Evolutionary conservation across 2,329 filamentous ascomycete genomes (phyloP).

Genomic region (Ophiosphaerella herpotricha): DNA sequence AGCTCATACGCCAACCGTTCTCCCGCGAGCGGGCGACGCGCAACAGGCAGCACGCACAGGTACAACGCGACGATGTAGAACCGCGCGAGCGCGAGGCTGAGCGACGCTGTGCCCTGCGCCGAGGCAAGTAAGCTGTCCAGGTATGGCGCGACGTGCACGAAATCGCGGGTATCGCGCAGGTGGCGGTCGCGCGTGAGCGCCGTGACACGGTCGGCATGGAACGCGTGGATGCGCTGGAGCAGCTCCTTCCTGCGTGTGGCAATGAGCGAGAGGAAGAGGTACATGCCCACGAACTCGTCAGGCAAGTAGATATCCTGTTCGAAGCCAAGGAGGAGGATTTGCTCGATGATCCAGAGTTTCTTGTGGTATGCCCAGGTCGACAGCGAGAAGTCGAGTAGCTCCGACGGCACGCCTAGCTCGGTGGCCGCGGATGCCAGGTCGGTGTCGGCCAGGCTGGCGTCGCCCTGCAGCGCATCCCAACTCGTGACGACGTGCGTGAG

Average conservation of each 20-base stretch:
- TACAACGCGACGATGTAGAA: slow-evolving; percentile 71
- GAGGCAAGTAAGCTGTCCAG: slow-evolving; percentile 34
- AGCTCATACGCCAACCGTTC: slow-evolving; percentile 75
- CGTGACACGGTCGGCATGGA: slow-evolving; percentile 12
- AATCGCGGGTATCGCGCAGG: slow-evolving; percentile 12
- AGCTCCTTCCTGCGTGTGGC: slow-evolving; percentile 26
- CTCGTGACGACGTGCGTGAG: slow-evolving; percentile 81
- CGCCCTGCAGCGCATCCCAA: slow-evolving; percentile 82
- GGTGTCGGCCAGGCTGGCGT: slow-evolving; percentile 60
- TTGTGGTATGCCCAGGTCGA: slow-evolving; percentile 90
- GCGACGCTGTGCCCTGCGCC: slow-evolving; percentile 27
- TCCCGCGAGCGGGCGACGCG: slow-evolving; percentile 68
- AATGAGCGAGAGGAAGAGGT: slow-evolving; percentile 62
- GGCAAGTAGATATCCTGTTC: slow-evolving; percentile 88
- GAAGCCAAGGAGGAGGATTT: slow-evolving; percentile 88
- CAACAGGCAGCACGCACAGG: slow-evolving; percentile 55
- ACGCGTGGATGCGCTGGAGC: slow-evolving; percentile 20
- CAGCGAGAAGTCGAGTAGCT: slow-evolving; percentile 70
- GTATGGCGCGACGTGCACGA: slow-evolving; percentile 15
- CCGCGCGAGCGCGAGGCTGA: slow-evolving; percentile 45
- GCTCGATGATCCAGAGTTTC: slow-evolving; percentile 86
- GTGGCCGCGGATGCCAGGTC: slow-evolving; percentile 47
- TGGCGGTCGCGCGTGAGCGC: slow-evolving; percentile 2
- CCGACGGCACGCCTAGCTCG: slow-evolving; percentile 35
- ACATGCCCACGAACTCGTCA: slow-evolving; percentile 86